These are phyloP conservation scores for Neurospora tetrasperma DNA, from an alignment of 495 filamentous ascomycete species.

Conservation along the genomic window DNA sequence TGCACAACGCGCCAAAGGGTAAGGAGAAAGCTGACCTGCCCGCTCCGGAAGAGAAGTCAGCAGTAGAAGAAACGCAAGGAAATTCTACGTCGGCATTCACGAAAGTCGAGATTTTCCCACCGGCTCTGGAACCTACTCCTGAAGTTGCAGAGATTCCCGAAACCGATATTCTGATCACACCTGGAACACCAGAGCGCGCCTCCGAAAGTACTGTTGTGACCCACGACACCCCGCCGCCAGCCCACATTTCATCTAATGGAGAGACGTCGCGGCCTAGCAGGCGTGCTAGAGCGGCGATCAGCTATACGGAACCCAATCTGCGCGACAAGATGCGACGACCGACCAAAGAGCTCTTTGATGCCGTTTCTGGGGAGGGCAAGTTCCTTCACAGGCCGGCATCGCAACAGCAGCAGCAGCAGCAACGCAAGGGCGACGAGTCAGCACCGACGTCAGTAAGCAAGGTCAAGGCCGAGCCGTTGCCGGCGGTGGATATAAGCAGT, in stretches of 20 bases:
- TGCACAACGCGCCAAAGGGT: constrained; percentile 9
- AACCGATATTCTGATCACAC: constrained; percentile 19
- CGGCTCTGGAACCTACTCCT: constrained; percentile 7
- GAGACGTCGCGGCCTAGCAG: constrained; percentile 49
- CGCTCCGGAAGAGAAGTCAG: constrained; percentile 7
- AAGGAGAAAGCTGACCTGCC: constrained; percentile 3
- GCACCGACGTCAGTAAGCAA: constrained; percentile 13
- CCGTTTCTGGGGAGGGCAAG: constrained; percentile 49
- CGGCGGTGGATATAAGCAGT: background rate
- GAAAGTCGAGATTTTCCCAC: constrained; percentile 18
- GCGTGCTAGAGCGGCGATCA: constrained; percentile 55
- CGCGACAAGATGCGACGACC: constrained; percentile 81
- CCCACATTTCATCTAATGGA: constrained; percentile 40
- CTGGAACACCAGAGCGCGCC: constrained; percentile 23
- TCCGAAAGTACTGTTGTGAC: constrained; percentile 14
- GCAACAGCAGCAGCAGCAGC: background rate
- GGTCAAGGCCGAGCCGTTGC: background rate
- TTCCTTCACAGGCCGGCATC: constrained; percentile 21
- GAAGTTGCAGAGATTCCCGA: constrained; percentile 21
- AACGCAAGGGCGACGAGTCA: constrained; percentile 17
- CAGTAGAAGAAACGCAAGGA: background rate
- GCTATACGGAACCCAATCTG: constrained; percentile 79
- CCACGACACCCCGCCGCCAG: constrained; percentile 46
- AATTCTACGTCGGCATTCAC: background rate
- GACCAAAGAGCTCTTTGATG: constrained; percentile 62